Conservation (phyloP, 805 yeast species). For the Tanozyma kutaoensis region DNA sequence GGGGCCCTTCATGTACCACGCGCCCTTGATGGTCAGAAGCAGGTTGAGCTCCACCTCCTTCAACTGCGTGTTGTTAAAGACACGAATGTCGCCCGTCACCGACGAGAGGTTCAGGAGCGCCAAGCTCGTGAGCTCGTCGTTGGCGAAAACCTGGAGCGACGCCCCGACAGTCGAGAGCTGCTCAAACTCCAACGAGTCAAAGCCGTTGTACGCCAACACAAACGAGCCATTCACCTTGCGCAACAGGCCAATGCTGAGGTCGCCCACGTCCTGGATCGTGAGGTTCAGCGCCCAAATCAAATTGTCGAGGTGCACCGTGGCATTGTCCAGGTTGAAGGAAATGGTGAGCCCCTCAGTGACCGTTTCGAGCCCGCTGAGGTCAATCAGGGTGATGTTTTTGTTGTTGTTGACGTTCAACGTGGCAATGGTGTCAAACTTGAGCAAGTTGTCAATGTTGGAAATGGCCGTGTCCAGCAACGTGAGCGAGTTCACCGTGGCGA, state of each 20-base stretch:
- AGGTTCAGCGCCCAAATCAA: conserved; percentile 30
- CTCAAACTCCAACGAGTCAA: conserved; percentile 16
- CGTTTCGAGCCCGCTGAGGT: conserved; percentile 15
- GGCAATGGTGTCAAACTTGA: conserved; percentile 17
- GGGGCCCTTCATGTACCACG: conserved; percentile 23
- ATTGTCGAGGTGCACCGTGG: conserved; percentile 17
- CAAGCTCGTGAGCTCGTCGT: conserved; percentile 24
- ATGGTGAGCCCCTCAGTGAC: conserved; percentile 23
- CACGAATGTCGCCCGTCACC: conserved; percentile 27
- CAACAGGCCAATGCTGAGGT: conserved; percentile 18
- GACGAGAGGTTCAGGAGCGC: conserved; percentile 14
- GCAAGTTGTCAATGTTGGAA: conserved; percentile 17
- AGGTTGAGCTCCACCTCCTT: conserved; percentile 14
- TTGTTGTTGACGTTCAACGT: conserved; percentile 27
- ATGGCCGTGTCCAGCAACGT: conserved; percentile 30
- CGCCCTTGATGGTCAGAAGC: conserved; percentile 25
- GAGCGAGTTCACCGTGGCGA: conserved; percentile 18
- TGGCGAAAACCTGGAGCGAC: conserved; percentile 26
- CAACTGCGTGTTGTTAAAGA: conserved; percentile 27
- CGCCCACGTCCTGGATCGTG: conserved; percentile 26
- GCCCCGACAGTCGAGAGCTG: conserved; percentile 22
- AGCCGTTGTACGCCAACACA: conserved; percentile 25
- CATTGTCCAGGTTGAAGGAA: conserved; percentile 26
- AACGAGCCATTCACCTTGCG: conserved; percentile 27
- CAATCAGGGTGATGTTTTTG: conserved; percentile 25